Evolutionary conservation across 495 filamentous ascomycete species (phyloP), one percentile per base, ranked within the genome.

Genomic region (Pseudoneurospora amorphoporcata): DNA sequence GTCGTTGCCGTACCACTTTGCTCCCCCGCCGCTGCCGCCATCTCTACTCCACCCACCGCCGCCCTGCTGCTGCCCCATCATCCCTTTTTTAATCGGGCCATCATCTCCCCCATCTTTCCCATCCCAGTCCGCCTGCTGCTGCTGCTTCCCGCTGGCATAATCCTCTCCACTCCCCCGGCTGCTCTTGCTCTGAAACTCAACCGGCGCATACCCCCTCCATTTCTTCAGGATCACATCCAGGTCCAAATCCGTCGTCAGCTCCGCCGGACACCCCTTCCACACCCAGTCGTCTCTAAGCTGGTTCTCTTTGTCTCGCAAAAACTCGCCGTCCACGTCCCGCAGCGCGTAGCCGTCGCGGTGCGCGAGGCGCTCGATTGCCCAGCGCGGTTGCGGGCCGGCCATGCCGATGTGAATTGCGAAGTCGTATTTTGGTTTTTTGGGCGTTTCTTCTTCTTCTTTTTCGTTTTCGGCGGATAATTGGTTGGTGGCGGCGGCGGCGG

Each of bases 371-470:
- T 97, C 94, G 5, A 95, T 81, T 2, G 87, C 87, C 79, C 92
- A 96, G 71, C 87, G 89, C 0, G 79, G 81, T 29, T 91, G 83
- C 39, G 90, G 89, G 0, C 91, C 87, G 0, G 93, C 92, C 84
- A 96, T 92, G 43, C 94, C 94, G 72, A 97, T 91, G 77, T 95
- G 92, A 6, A 97, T 80, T 14, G 90, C 84, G 29, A 90, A 79
- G 79, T 94, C 91, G 29, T 90, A 87, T 53, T 83, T 84, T 70
- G 70, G 76, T 29, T 47, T 37, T 37, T 5, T 3, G 5, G 35
- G 35, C 1, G 35, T 39, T 12, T 43, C 29, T 29, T 68, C 37
- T 41, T 74, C 37, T 70, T 78, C 75, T 17, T 87, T 77, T 45
- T 23, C 23, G 23, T 23, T 23, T 23, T 23, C 23, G 23, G 23